These are phyloP conservation scores for Pseudogymnoascus sp. DNA, from an alignment of 2,329 filamentous ascomycete species.

Conservation along the genomic window DNA sequence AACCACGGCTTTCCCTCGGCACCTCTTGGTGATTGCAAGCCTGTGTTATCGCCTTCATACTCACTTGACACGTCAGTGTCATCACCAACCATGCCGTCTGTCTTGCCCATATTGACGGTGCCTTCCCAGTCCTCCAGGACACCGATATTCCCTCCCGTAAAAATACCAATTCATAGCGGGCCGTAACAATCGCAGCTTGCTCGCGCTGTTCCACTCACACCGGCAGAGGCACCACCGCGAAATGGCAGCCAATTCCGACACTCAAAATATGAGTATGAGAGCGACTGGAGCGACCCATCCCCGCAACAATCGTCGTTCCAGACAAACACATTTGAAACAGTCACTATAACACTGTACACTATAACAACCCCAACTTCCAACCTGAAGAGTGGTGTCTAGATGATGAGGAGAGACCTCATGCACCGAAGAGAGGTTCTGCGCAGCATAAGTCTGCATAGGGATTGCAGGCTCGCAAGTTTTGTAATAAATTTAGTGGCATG, in stretches of 20 bases:
- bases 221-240: not conserved
- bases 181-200: constrained; percentile 1
- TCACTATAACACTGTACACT: constrained; percentile 60
- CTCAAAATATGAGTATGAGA: constrained; percentile 29
- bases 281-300: constrained; percentile 24
- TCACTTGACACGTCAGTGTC: not conserved
- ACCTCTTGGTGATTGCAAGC: not conserved
- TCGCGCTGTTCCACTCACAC: not conserved
- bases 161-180: constrained; percentile 25
- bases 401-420: constrained; percentile 21
- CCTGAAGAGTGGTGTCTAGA: constrained; percentile 42
- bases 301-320: constrained; percentile 23
- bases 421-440: not conserved
- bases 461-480: not conserved
- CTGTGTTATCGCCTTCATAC: constrained; percentile 1
- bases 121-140: not conserved
- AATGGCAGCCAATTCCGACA: constrained; percentile 24
- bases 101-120: not conserved
- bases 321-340: constrained; percentile 58
- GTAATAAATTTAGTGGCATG: not conserved
- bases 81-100: not conserved
- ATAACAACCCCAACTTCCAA: constrained; percentile 56
- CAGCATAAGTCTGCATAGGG: not conserved
- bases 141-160: too few relatives aligned
- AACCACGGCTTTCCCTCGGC: constrained; percentile 19